phyloP scores from a whole-genome alignment of 2,329 filamentous ascomycete species.

The Paecilomyces formosus region DNA sequence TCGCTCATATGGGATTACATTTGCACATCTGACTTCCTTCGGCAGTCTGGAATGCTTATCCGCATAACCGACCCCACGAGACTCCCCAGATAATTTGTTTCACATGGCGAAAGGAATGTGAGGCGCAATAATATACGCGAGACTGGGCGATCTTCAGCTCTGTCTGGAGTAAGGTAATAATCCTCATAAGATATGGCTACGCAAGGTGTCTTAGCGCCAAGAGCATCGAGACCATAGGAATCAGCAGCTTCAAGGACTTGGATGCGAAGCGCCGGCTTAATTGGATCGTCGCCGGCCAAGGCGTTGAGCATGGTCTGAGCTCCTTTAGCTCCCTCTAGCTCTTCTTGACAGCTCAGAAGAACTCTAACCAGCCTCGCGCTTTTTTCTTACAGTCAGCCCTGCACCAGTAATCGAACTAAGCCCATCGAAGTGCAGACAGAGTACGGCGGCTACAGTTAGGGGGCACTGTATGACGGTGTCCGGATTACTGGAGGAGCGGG shows the following conservation, averaged over 20 bases:
- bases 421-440: no score
- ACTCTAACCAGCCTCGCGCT: neutral
- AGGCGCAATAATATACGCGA: neutral
- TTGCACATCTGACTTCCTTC: neutral
- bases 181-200: no score
- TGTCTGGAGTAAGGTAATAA: neutral
- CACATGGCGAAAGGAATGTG: neutral
- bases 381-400: neutral
- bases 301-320: neutral
- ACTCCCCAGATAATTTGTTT: neutral
- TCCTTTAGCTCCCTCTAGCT: neutral
- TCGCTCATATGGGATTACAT: neutral
- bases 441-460: neutral
- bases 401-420: neutral
- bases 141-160: neutral
- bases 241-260: neutral
- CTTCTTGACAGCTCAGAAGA: neutral
- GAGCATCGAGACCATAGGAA: neutral
- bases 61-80: neutral
- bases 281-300: neutral
- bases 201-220: neutral
- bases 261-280: neutral
- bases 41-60: neutral
- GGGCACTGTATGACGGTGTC: neutral
- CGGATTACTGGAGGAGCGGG: neutral